phyloP scores from a whole-genome alignment of 164 flowering plant genomes.

The Stephania cephalantha region DNA sequence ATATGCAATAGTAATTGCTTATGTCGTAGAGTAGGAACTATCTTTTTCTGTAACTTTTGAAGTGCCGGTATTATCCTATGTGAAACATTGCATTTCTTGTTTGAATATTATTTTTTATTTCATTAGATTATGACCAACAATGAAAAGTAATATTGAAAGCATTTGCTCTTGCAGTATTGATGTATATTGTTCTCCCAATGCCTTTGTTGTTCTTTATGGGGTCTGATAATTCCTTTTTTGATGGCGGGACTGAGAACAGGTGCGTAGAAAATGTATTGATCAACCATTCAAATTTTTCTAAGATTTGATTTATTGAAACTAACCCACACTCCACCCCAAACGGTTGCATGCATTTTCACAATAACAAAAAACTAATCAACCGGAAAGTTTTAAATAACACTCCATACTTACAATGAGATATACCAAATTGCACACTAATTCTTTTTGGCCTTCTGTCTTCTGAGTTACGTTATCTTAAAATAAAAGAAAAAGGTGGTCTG shows the following conservation, averaged over 20 bases:
- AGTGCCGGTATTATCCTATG: background rate
- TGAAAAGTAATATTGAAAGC: conserved; percentile 7
- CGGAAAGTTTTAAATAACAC: no score
- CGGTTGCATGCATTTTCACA: no score
- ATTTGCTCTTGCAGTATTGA: conserved; percentile 50
- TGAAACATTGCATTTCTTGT: background rate
- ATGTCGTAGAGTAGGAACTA: background rate
- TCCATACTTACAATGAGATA: no score
- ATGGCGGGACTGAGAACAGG: conserved; percentile 49
- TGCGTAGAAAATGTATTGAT: conserved; percentile 14
- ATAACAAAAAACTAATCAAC: no score
- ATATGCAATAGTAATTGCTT: background rate
- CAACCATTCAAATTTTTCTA: background rate
- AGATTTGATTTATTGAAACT: background rate
- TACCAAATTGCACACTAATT: no score
- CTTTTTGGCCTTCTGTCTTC: background rate
- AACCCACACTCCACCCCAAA: background rate
- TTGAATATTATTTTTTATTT: background rate
- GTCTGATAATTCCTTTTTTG: conserved; percentile 46
- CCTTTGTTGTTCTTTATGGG: conserved; percentile 71
- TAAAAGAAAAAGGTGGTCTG: background rate
- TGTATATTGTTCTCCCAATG: conserved; percentile 88
- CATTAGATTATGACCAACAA: background rate
- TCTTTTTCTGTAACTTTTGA: background rate
- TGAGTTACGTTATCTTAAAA: background rate